phyloP scores from a whole-genome alignment of 495 filamentous ascomycete genomes.

The Penicillium lividum region DNA sequence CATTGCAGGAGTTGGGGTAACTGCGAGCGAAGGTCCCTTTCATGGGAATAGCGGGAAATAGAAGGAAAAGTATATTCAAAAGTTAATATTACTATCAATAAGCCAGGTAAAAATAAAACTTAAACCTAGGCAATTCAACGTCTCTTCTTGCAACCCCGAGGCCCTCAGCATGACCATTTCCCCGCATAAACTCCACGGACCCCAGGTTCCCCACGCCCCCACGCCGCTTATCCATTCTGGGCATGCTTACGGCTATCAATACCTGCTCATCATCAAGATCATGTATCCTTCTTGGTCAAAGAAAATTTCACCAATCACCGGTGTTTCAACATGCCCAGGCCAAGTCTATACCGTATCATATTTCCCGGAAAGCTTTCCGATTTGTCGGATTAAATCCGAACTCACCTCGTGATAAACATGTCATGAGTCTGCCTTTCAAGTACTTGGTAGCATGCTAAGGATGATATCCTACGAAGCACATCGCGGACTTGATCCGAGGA shows the following conservation, averaged over 20 bases:
- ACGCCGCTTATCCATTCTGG: constrained; percentile 16
- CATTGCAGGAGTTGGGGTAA: not conserved
- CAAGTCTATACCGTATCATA: not conserved
- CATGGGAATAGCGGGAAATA: no score
- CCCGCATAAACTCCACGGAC: constrained; percentile 5
- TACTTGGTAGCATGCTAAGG: not conserved
- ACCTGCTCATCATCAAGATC: constrained; percentile 4
- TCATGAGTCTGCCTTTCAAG: not conserved
- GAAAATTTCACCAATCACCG: constrained; percentile 10
- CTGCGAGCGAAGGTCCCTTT: no score
- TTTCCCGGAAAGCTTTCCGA: constrained; percentile 12
- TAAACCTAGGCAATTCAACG: not conserved
- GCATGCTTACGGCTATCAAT: not conserved
- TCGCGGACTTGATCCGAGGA: not conserved
- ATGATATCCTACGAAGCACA: not conserved
- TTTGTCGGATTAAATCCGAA: constrained; percentile 25
- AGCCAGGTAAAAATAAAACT: not conserved
- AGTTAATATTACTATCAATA: no score
- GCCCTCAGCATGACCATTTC: not conserved
- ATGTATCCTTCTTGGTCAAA: not conserved
- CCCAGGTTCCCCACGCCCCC: constrained; percentile 24
- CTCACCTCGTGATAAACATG: not conserved
- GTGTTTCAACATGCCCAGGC: not conserved
- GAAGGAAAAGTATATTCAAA: no score
- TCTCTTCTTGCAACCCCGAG: not conserved